phyloP scores from a whole-genome alignment of 305 asterid genomes.

The Fraxinus sp. region DNA sequence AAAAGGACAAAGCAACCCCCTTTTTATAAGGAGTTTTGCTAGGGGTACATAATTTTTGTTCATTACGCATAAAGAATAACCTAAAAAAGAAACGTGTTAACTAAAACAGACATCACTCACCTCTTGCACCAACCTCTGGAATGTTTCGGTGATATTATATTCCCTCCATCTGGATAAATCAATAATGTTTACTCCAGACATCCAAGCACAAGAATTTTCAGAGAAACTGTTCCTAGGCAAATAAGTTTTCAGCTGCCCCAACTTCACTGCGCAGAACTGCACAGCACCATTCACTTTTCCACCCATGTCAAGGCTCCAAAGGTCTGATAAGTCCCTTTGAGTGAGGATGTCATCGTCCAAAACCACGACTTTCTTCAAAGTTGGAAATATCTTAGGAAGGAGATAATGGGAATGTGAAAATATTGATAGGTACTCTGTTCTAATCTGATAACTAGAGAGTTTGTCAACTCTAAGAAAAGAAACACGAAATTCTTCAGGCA shows the following conservation, averaged over 20 bases:
- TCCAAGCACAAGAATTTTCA: conserved; percentile 84
- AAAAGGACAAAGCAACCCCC: background rate
- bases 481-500: conserved; percentile 90
- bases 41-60: no score
- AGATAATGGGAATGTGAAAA: conserved; percentile 84
- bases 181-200: conserved; percentile 77
- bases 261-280: conserved; percentile 65
- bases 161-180: conserved; percentile 81
- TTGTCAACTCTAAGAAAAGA: conserved; percentile 66
- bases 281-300: conserved; percentile 88
- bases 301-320: conserved; percentile 88
- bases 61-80: conserved; percentile 4
- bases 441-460: conserved; percentile 46
- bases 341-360: conserved; percentile 89
- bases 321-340: conserved; percentile 84
- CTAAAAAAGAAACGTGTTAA: conserved; percentile 18
- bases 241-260: conserved; percentile 60
- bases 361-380: conserved; percentile 73
- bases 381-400: conserved; percentile 74
- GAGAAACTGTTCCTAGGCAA: conserved; percentile 44
- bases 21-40: background rate
- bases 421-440: conserved; percentile 73
- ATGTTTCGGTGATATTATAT: conserved; percentile 58
- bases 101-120: conserved; percentile 47
- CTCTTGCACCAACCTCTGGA: conserved; percentile 64